phyloP scores from a whole-genome alignment of 2,329 filamentous ascomycete genomes.

The Alternaria sp. region DNA sequence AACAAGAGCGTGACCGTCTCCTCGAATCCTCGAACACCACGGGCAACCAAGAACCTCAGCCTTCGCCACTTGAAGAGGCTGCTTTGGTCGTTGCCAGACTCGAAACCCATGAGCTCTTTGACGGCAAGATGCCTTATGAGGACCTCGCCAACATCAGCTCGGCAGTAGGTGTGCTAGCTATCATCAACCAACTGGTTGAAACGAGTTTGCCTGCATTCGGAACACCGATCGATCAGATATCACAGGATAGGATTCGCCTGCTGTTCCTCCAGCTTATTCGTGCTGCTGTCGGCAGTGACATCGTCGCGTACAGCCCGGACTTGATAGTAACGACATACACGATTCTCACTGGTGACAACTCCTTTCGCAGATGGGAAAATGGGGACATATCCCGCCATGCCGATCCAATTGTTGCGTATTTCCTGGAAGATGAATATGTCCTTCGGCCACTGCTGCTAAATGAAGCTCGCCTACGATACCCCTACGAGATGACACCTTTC shows the following conservation, averaged over 20 bases:
- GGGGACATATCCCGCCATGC: slow-evolving; percentile 28
- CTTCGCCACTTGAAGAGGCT: slow-evolving; percentile 42
- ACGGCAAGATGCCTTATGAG: slow-evolving; percentile 36
- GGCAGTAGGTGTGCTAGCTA: slow-evolving; percentile 33
- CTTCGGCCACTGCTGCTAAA: slow-evolving; percentile 69
- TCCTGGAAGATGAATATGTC: slow-evolving; percentile 63
- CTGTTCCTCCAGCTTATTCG: slow-evolving; percentile 75
- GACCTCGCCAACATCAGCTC: slow-evolving; percentile 40
- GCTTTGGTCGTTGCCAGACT: slow-evolving; percentile 34
- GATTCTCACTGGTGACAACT: slow-evolving; percentile 64
- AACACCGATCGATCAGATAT: slow-evolving; percentile 59
- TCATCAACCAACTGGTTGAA: slow-evolving; percentile 40
- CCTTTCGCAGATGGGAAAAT: slow-evolving; percentile 47
- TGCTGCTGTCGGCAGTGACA: slow-evolving; percentile 64
- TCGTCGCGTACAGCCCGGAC: slow-evolving; percentile 76
- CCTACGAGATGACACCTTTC: slow-evolving; percentile 84
- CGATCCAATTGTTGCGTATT: slow-evolving; percentile 57
- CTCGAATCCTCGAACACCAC: slow-evolving; percentile 34
- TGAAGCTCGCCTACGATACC: slow-evolving; percentile 78
- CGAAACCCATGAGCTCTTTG: slow-evolving; percentile 39
- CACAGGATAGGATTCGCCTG: slow-evolving; percentile 69
- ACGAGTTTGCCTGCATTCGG: slow-evolving; percentile 55
- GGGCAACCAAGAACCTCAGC: slow-evolving; percentile 20
- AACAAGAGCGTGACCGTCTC: slow-evolving; percentile 41
- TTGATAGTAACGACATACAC: slow-evolving; percentile 72